Base-by-base conservation (phyloP, 169 alveolate species). In the Plasmodium berghei region DNA sequence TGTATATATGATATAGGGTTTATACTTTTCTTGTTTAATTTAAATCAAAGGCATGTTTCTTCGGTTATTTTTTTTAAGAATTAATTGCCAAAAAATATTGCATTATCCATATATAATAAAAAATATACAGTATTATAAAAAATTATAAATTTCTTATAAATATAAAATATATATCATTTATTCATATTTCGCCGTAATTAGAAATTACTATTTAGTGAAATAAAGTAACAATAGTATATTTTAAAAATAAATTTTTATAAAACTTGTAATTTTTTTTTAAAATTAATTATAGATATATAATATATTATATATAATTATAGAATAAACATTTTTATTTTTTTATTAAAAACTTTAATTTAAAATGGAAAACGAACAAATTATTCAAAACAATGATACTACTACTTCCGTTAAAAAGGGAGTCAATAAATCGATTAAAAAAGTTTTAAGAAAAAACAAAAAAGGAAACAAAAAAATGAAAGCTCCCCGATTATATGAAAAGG, bases 401-500 rank as follows among this genome's bases (percentile, higher is more conserved):
- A 58, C 34, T n/a, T 58, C 46, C 16, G 72, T 55, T 20, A 73
- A 73, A 62, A 56, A 55, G 20, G 73, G 28, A 26, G 12, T 54
- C 6, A 77, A 77, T 28, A 77, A 77, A 24, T 64, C 14, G 9
- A 72, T 67, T 18, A 67, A 66, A 16, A 80, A 80, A 67, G 64
- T 28, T 52, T 64, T 92, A 94, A 73, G 45, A 45, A 83, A 69
- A 63, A 80, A 75, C 26, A 34, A 71, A 28, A 89, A 86, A 80
- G 77, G 83, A 64, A 10, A 74, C 16, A 71, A 91, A 75, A 94
- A 93, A 73, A 93, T 93, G 86, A 95, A 95, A 93, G 97, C 97
- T 45, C 95, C 96, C 49, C 94, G 99, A 87, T 96, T 96, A 45
- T 97, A 96, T 88, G 95, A 97, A 73, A 95, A 94, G 87, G 99